Evolutionary conservation across 495 filamentous ascomycete genomes (phyloP).

Genomic region (Margaritispora aquatica): DNA sequence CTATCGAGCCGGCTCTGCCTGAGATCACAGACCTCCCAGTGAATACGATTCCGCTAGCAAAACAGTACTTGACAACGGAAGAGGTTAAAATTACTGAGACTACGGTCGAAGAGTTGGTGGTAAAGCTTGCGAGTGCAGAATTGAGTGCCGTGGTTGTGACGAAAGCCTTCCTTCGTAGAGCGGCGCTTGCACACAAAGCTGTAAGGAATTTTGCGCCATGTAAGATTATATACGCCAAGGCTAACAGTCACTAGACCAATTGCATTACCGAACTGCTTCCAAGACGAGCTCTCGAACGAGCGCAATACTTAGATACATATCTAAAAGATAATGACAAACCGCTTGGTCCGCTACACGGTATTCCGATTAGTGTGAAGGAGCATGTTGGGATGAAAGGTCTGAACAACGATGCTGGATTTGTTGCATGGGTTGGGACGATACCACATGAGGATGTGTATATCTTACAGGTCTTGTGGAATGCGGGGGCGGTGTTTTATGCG

Average conservation of each 20-base stretch:
- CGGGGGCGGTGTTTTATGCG: slow-evolving; percentile 44
- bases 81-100: slow-evolving; percentile 48
- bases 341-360: slow-evolving; percentile 58
- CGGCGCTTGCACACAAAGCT: slow-evolving; percentile 52
- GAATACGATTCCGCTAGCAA: slow-evolving; percentile 37
- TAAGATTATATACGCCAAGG: slow-evolving; percentile 4
- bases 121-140: slow-evolving; percentile 36
- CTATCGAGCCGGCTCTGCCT: slow-evolving; percentile 27
- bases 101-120: slow-evolving; percentile 34
- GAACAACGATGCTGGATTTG: slow-evolving; percentile 40
- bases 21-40: slow-evolving; percentile 28
- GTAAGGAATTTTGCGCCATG: slow-evolving; percentile 24
- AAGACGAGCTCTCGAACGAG: slow-evolving; percentile 49
- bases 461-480: slow-evolving; percentile 37
- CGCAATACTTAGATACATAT: slow-evolving; percentile 53
- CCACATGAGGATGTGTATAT: slow-evolving; percentile 38
- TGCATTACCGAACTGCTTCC: slow-evolving; percentile 65
- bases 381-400: slow-evolving; percentile 52
- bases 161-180: slow-evolving; percentile 52
- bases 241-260: slow-evolving; percentile 31
- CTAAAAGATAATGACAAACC: slow-evolving; percentile 38
- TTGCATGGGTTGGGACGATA: slow-evolving; percentile 36
- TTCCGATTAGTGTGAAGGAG: slow-evolving; percentile 66
- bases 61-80: slow-evolving; percentile 35
- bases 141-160: slow-evolving; percentile 41